Evolutionary conservation across 2,329 filamentous ascomycete genomes (phyloP).

Genomic region (Diaporthe destruens): DNA sequence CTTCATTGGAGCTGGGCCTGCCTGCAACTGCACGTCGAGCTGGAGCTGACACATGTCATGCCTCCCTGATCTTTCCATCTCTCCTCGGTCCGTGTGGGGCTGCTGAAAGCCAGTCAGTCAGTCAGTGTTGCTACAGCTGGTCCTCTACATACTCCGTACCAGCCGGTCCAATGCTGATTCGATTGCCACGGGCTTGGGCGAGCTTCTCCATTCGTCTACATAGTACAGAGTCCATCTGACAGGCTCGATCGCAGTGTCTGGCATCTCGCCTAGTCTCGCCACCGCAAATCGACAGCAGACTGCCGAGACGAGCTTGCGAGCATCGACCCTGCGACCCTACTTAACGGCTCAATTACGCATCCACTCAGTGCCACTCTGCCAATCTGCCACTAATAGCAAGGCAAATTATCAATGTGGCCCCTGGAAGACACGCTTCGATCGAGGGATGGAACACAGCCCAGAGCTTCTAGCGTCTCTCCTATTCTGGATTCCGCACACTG

Average conservation of each 20-base stretch:
- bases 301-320: slow-evolving; percentile 23
- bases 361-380: slow-evolving; percentile 4
- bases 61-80: neutral
- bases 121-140: too few relatives aligned
- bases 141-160: neutral
- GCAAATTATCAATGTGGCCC: neutral
- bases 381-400: neutral
- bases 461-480: slow-evolving; percentile 30
- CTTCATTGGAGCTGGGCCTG: neutral
- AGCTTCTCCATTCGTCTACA: slow-evolving; percentile 14
- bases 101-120: neutral
- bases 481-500: slow-evolving; percentile 27
- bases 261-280: slow-evolving; percentile 25
- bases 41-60: slow-evolving; percentile 28
- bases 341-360: neutral
- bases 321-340: slow-evolving; percentile 1
- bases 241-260: neutral
- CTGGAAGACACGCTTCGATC: neutral
- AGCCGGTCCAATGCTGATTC: neutral
- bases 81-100: neutral
- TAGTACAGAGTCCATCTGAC: neutral
- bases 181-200: slow-evolving; percentile 10
- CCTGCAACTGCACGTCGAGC: neutral
- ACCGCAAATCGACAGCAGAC: slow-evolving; percentile 11
- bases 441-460: neutral